Evolutionary conservation across 208 protist species (phyloP), one percentile per base, ranked within the genome.

Genomic region (Crithidia bombi): DNA sequence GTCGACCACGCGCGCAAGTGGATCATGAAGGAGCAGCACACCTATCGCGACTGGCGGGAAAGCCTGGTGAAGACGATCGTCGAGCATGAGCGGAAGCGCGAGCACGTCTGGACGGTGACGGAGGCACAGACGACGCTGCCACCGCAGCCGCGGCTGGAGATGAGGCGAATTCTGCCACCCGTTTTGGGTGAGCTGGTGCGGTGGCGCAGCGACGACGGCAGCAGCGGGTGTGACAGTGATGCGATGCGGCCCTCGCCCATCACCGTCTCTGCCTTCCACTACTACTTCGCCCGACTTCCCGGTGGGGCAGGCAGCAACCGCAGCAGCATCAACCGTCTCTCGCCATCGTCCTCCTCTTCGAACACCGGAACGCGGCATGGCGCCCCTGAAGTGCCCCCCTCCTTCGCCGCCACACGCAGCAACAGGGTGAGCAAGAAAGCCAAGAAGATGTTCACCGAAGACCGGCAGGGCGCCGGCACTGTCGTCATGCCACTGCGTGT

Each of bases 121-220:
- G 15, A 41, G 11, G 25, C 58, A 30, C 7, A 59, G 28, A 15
- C 26, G 19, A 46, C 65, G 4, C n/a, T 47, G 47, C 52, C 74
- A 10, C 41, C 56, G 44, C 41, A 52, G 25, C 51, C 41, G 2
- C 64, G 64, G 14, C 56, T 69, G 21, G 66, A 56, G 36, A 58
- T 47, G 15, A 47, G 39, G 30, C 82, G 82, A 17, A 76, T 83
- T 25, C 26, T 86, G 28, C 77, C 82, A 6, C 82, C 87, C 3
- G 74, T 62, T 14, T 70, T 93, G 30, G 81, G 85, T 23, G 75
- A 81, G 35, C 75, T 73, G n/a, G 78, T 90, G 11, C 87, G 87
- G 17, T 93, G 87, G 85, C 58, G 82, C 0, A 68, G 55, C 33
- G 51, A 71, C 38, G 57, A 49, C 36, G 51, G 56, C 44, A 38